These are phyloP conservation scores for Cladophialophora immunda DNA, from an alignment of 2,329 filamentous ascomycete species.

Conservation along the genomic window DNA sequence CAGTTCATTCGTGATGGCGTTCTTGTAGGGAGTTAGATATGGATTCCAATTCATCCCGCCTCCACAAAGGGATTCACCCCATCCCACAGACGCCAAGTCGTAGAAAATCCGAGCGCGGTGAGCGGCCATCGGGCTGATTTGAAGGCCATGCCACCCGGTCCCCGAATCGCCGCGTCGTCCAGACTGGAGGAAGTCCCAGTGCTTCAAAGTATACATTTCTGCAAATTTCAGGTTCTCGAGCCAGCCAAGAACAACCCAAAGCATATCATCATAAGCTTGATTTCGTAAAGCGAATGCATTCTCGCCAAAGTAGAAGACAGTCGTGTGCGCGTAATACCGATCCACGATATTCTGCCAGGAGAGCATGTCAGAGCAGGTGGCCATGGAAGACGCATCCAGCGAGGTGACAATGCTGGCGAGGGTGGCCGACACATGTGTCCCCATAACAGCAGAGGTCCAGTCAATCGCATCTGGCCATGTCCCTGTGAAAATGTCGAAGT, in stretches of 20 bases:
- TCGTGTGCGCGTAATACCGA: slow-evolving; percentile 78
- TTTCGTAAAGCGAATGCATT: slow-evolving; percentile 77
- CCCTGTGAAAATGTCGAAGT: slow-evolving; percentile 79
- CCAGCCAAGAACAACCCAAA: slow-evolving; percentile 95
- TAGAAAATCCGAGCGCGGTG: slow-evolving; percentile 87
- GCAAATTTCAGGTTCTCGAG: slow-evolving; percentile 82
- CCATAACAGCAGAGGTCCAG: slow-evolving; percentile 89
- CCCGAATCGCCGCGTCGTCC: slow-evolving; percentile 39
- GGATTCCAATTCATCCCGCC: slow-evolving; percentile 95
- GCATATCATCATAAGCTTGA: slow-evolving; percentile 90
- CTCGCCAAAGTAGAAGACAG: slow-evolving; percentile 86
- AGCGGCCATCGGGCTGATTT: slow-evolving; percentile 79
- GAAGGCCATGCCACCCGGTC: slow-evolving; percentile 74
- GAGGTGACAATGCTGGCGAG: slow-evolving; percentile 72
- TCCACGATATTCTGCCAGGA: slow-evolving; percentile 81
- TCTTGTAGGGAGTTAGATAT: slow-evolving; percentile 83
- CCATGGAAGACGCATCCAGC: slow-evolving; percentile 52
- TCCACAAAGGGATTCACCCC: slow-evolving; percentile 80
- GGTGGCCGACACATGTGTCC: slow-evolving; percentile 78
- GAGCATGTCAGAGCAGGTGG: slow-evolving; percentile 50
- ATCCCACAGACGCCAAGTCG: slow-evolving; percentile 78
- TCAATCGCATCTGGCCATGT: slow-evolving; percentile 89
- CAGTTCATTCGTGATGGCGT: slow-evolving; percentile 93
- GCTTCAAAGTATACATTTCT: slow-evolving; percentile 69
- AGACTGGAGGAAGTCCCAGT: slow-evolving; percentile 57